Evolutionary conservation across 352 stramenopile genomes (phyloP).

Genomic region (Bremia lactucae): DNA sequence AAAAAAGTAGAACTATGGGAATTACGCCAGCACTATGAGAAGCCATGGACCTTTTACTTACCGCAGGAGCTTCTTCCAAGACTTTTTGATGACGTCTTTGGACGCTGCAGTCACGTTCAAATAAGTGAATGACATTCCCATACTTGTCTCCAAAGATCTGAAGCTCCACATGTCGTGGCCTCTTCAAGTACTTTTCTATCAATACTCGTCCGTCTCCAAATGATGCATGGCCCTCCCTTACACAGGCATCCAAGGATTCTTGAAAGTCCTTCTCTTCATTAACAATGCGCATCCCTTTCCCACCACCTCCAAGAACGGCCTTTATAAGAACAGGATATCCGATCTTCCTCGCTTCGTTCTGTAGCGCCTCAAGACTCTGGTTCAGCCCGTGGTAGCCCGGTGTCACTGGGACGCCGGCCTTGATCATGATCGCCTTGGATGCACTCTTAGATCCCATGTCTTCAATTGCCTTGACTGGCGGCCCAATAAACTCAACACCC

Average conservation of each 20-base stretch:
- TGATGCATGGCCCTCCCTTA: conserved; percentile 75
- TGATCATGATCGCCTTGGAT: conserved; percentile 88
- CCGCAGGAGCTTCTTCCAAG: conserved; percentile 87
- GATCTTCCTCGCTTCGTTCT: conserved; percentile 73
- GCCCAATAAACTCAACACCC: conserved; percentile 86
- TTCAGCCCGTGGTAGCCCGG: conserved; percentile 88
- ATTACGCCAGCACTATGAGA: no score
- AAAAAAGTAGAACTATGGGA: no score
- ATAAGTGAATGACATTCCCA: conserved; percentile 85
- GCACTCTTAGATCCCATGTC: conserved; percentile 89
- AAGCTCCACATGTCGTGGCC: conserved; percentile 88
- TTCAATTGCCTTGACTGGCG: conserved; percentile 76
- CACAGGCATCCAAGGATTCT: conserved; percentile 75
- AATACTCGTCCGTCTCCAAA: conserved; percentile 88
- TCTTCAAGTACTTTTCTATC: conserved; percentile 85
- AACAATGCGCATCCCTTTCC: conserved; percentile 90
- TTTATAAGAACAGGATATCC: conserved; percentile 91
- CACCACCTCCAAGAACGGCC: conserved; percentile 82
- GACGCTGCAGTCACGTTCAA: conserved; percentile 86
- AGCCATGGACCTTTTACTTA: conserved; percentile 16
- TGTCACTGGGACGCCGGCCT: conserved; percentile 75
- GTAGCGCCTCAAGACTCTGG: conserved; percentile 67
- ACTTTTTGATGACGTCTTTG: conserved; percentile 92
- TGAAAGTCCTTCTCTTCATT: conserved; percentile 70
- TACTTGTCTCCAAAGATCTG: conserved; percentile 89